A percentile compares a stretch with the other conserved stretches of the same genome.
phyloP scores from a whole-genome alignment of 108 stramenopile species.

The Cyclotella sp. region DNA sequence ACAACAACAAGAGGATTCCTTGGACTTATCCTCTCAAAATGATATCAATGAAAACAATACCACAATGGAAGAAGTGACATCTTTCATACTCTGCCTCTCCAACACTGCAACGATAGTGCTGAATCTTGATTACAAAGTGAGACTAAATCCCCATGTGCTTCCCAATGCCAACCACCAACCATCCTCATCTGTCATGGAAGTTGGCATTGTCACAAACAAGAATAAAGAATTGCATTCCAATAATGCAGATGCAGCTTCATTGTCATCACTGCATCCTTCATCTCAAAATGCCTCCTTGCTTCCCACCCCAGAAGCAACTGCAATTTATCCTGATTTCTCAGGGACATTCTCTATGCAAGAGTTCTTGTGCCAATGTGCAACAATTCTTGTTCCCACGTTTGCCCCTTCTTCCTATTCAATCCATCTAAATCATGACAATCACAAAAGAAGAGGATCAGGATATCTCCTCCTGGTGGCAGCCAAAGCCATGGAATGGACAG shows the following conservation, averaged over 20 bases:
- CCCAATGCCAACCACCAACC: not conserved
- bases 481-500: constrained; percentile 36
- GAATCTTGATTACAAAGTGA: not conserved
- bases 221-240: not conserved
- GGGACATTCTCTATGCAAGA: no score
- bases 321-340: no score
- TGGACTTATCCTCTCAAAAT: no score
- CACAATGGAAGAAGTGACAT: not conserved
- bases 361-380: no score
- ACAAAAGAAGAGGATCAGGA: constrained; percentile 42
- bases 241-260: no score
- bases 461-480: constrained; percentile 44
- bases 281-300: no score
- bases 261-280: no score
- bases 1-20: not conserved
- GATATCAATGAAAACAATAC: not conserved
- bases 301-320: no score
- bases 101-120: not conserved
- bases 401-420: not conserved
- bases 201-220: not conserved
- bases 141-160: not conserved
- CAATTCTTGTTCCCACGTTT: no score
- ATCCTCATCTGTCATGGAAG: not conserved
- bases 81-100: not conserved
- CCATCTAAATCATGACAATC: not conserved